A percentile compares a stretch with the other conserved stretches of the same genome.
Conservation (phyloP, 164 flowering plant species). For the Vitis amurensis region DNA sequence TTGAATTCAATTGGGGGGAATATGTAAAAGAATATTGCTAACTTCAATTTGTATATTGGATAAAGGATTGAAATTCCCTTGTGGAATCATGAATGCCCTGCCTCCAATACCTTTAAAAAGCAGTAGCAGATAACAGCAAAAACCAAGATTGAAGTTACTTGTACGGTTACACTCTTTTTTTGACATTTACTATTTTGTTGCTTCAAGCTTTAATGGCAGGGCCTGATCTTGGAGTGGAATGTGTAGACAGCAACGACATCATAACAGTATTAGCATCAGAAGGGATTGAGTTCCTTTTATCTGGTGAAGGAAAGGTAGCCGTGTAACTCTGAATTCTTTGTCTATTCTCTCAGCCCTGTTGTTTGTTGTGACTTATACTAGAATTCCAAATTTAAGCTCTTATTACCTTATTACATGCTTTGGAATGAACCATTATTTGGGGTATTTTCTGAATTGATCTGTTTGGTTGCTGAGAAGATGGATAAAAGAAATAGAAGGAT, state of each 20-base stretch:
- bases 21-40: too few species aligned
- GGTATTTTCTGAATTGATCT: too few species aligned
- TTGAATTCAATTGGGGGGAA: too few species aligned
- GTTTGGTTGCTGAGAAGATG: too few species aligned
- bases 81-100: too few species aligned
- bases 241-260: neutral
- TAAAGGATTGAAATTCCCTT: too few species aligned
- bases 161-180: too few species aligned
- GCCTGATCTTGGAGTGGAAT: slow-evolving; percentile 1
- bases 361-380: neutral
- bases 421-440: too few species aligned
- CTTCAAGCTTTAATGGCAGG: slow-evolving; percentile 22
- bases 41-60: too few species aligned
- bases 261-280: slow-evolving; percentile 30
- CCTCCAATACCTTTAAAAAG: too few species aligned
- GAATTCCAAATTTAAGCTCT: neutral
- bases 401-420: neutral
- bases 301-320: slow-evolving; percentile 43
- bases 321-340: neutral
- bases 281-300: slow-evolving; percentile 47
- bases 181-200: neutral
- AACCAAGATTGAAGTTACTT: too few species aligned
- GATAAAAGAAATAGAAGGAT: neutral
- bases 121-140: too few species aligned
- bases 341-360: neutral